Base-by-base conservation (phyloP, 345 rosid species). In the Cardamine occulta region DNA sequence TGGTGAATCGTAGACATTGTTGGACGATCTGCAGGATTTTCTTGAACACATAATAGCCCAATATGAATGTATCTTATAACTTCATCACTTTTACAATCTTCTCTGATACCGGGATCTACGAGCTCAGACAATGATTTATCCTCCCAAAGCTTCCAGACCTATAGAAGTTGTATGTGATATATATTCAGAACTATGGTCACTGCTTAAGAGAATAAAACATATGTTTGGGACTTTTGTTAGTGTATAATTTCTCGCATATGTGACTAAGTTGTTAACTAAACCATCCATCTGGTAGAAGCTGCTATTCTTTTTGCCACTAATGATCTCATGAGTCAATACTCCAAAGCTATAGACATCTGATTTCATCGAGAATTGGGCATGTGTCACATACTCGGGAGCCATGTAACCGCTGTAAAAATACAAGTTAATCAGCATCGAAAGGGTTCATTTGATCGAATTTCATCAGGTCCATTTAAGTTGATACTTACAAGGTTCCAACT, bases 101-200 rank as follows among this genome's bases (percentile, higher is more conserved):
- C 75, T 60, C 0, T 68, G 3, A 77, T 77, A 23, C 7, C 0
- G 4, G 76, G 37, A 54, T 77, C 80, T 12, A 77, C 1, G 7
- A 77, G 34, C 4, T 63, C 72, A 34, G n/a, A 4, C 59, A 63
- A 28, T 45, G 59, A 4, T 17, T 56, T 56, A 9, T 29, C 47
- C 52, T 64, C 62, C 76, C 76, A 77, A 15, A 77, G 80, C 37
- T 17, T 63, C 80, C 80, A 77, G n/a, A 58, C 81, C 81, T 77
- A 68, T 35, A 69, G 2, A 10, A 35, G 45, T 52, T 56, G n/a
- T n/a, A 57, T 9, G 4, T 62, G 26, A 29, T 48, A 49, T 35
- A 45, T 39, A 39, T 14, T 42, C 4, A 23, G 7, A 29, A 2
- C 13, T 42, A 13, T 65, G 39, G 32, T 56, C 70, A 45, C 8